Base-by-base conservation (phyloP, 2,329 filamentous ascomycete genomes). In the Hawksworthiomyces lignivorus region DNA sequence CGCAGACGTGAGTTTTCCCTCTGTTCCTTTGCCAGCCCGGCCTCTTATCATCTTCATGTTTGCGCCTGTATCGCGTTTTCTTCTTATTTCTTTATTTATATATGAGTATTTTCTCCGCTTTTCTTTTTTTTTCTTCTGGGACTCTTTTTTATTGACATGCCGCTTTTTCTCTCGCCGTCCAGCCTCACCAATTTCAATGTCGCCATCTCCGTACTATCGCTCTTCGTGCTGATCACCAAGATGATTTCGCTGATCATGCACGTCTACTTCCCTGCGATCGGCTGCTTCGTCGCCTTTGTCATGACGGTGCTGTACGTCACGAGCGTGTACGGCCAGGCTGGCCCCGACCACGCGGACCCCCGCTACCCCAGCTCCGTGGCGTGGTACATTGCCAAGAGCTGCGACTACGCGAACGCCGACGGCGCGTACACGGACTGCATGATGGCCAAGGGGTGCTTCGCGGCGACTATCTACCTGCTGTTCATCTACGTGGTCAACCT, bases 141-240 rank as follows among this genome's bases (percentile, higher is more conserved):
- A 14, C 14, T 7, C n/a, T 24, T 10, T 14, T 30, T 31, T 33
- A n/a, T 35, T 34, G 21, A 28, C 20, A 44, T 37, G 11, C 41
- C 49, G 53, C 21, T n/a, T n/a, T n/a, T n/a, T n/a, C n/a, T n/a
- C n/a, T n/a, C n/a, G n/a, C n/a, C n/a, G n/a, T n/a, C 22, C 55
- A 89, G 84, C 43, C 68, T 87, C 48, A 87, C 84, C 36, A 70
- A 82, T 52, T 87, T 76, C 64, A 87, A 89, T 55, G 77, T 88
- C 51, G 81, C 82, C 56, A 82, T 88, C 51, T 82, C 83, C 28
- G 74, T 90, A 50, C 68, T 87, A 41, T 80, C 78, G 44, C 81
- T 85, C 59, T 90, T 90, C 67, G 70, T 87, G 57, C 73, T 87
- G 48, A 72, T 89, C 33, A 68, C 72, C 59, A 88, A 87, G 67